These are phyloP conservation scores for Phytophthora kernoviae DNA, from an alignment of 352 stramenopile genomes.

Conservation along the genomic window DNA sequence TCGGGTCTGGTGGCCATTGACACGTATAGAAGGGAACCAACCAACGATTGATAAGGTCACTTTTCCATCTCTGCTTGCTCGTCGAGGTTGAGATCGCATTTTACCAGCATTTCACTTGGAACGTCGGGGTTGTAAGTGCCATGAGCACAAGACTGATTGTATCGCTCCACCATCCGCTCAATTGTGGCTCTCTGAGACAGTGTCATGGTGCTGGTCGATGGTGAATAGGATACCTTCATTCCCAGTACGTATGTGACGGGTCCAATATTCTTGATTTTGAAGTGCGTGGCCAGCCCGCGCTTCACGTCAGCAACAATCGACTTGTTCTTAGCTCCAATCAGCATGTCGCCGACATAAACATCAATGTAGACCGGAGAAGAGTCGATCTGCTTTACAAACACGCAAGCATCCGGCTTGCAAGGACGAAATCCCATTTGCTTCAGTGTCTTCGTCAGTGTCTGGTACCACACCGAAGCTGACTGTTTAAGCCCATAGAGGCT, in stretches of 20 bases:
- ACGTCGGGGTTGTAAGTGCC: background rate
- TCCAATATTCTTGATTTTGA: slow-evolving; percentile 2
- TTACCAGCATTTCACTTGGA: background rate
- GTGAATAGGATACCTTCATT: background rate
- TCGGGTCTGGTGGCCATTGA: slow-evolving; percentile 27
- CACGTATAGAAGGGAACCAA: slow-evolving; percentile 31
- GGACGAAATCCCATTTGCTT: slow-evolving; percentile 1
- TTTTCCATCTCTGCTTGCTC: slow-evolving; percentile 1
- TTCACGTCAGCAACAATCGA: background rate
- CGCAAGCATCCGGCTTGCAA: background rate
- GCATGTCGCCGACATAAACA: slow-evolving; percentile 19
- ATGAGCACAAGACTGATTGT: background rate
- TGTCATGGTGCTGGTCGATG: background rate
- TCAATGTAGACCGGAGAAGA: background rate
- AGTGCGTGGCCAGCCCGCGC: background rate
- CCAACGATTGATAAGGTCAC: slow-evolving; percentile 7
- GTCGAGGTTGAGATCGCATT: background rate
- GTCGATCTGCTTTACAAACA: slow-evolving; percentile 1
- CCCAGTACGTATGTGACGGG: background rate
- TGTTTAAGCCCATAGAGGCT: slow-evolving; percentile 43
- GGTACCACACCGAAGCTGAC: slow-evolving; percentile 30
- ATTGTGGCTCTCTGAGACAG: slow-evolving; percentile 3
- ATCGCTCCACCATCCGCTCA: background rate
- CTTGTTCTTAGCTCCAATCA: slow-evolving; percentile 4
- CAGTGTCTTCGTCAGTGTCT: slow-evolving; percentile 15